Evolutionary conservation across 352 stramenopile species (phyloP).

Genomic region (Pseudoperonospora humuli): DNA sequence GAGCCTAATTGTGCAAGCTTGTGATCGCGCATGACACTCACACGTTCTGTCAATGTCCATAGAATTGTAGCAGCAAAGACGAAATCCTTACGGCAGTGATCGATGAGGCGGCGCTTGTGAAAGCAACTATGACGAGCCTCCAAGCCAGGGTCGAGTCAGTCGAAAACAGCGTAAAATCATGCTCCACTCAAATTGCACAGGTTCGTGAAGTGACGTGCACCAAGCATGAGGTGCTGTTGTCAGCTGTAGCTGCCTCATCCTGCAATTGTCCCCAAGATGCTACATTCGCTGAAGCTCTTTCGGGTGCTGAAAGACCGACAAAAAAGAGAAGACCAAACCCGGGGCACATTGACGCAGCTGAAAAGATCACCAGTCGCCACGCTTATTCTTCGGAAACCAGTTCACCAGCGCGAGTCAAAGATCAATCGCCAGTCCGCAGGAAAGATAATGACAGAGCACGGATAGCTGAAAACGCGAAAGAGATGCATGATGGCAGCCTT

Average conservation of each 20-base stretch:
- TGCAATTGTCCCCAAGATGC: conserved; percentile 13
- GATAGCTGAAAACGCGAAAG: conserved; percentile 6
- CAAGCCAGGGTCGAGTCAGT: conserved; percentile 15
- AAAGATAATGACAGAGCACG: conserved; percentile 1
- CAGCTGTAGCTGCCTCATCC: conserved; percentile 12
- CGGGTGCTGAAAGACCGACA: background rate
- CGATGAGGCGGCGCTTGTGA: conserved; percentile 11
- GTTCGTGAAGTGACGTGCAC: conserved; percentile 5
- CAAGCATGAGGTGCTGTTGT: conserved; percentile 17
- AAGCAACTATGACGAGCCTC: conserved; percentile 15
- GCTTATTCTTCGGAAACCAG: background rate
- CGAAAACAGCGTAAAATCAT: conserved; percentile 18
- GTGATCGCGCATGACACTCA: conserved; percentile 7
- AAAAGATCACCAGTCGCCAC: background rate
- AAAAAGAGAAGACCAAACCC: conserved; percentile 17
- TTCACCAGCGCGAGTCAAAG: background rate
- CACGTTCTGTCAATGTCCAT: background rate
- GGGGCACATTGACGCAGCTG: background rate
- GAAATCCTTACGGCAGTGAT: conserved; percentile 8
- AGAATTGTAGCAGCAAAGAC: conserved; percentile 16
- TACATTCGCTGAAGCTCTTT: background rate
- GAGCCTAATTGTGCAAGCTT: background rate
- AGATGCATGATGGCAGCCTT: conserved; percentile 18
- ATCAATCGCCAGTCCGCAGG: conserved; percentile 1
- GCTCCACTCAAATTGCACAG: conserved; percentile 10